Base-by-base conservation (phyloP, 768 basidiomycete species). In the Boletus tomentosulus region DNA sequence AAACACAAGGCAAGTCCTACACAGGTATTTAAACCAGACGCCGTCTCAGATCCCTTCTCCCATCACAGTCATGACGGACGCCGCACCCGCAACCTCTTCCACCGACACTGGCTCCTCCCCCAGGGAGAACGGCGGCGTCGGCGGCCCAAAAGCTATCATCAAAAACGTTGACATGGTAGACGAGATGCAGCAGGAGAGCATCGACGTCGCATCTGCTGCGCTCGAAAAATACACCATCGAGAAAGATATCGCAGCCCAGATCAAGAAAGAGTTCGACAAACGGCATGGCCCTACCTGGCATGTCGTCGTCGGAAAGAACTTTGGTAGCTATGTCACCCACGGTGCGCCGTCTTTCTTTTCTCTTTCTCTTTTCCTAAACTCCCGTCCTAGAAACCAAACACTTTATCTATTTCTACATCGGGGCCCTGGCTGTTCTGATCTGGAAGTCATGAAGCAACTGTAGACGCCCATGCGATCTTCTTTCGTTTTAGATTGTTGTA, bases 371-470 rank as follows among this genome's bases (percentile, higher is more conserved):
- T 13, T 27, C 27, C 10, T 39, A n/a, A 15, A 41, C 52, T 34
- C 39, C 51, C 19, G 33, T 28, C 30, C 28, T 72, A 97, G 94
- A 98, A 82, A 96, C 93, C 60, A 95, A 94, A 73, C 89, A 97
- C 70, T 98, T 98, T 76, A 94, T 98, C 76, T 98, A 98, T 80
- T 96, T 96, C 75, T 98, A 96, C 78, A 78, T 98, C 69, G 93
- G 92, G 53, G 76, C 86, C 34, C 85, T 95, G 63, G 95, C 95
- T 56, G 84, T 98, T 74, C 86, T 98, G 71, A 84, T 93, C 76
- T 93, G 91, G 91, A 93, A 92, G 77, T 92, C 91, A 81, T 92
- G 74, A 74, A 74, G 47, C 46, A 37, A 52, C 16, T 11, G 25
- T 44, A 43, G 28, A 12, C 30, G 31, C 19, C n/a, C 45, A 31